Evolutionary conservation across 176 grass and related monocot species (phyloP).

Genomic region (Rhynchospora pubera): DNA sequence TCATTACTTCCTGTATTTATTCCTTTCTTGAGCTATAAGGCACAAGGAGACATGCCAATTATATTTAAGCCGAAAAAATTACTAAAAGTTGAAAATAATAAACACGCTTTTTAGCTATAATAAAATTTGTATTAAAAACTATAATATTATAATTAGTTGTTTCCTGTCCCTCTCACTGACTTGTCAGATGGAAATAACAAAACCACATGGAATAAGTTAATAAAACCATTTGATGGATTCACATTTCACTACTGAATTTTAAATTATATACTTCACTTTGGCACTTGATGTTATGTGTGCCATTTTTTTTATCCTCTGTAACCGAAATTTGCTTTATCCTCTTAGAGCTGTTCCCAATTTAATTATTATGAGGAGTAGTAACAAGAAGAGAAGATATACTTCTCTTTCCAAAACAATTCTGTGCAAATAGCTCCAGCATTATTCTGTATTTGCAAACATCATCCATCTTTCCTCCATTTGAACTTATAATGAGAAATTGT

Average conservation of each 20-base stretch:
- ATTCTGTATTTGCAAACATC: background rate
- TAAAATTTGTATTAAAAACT: background rate
- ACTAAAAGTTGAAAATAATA: background rate
- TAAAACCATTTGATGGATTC: background rate
- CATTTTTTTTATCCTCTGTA: background rate
- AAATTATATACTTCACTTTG: background rate
- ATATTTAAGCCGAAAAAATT: background rate
- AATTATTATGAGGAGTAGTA: background rate
- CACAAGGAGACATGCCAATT: background rate
- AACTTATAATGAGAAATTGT: background rate
- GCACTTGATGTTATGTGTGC: background rate
- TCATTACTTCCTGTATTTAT: background rate
- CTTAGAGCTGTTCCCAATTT: background rate
- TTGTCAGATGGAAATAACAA: background rate
- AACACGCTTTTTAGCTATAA: background rate
- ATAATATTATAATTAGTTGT: background rate
- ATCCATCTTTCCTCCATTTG: background rate
- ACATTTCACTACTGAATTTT: constrained; percentile 2
- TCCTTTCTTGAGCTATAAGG: constrained; percentile 1
- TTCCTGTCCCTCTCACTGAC: background rate
- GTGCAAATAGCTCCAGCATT: background rate
- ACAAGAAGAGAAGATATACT: background rate
- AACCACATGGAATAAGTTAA: background rate
- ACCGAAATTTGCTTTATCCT: background rate
- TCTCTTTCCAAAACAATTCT: background rate